Percentiles rank a stretch among this genome's conserved stretches.
Evolutionary conservation across 371 early-diverging fungal genomes (phyloP).

Genomic region (Mortierella sp.): DNA sequence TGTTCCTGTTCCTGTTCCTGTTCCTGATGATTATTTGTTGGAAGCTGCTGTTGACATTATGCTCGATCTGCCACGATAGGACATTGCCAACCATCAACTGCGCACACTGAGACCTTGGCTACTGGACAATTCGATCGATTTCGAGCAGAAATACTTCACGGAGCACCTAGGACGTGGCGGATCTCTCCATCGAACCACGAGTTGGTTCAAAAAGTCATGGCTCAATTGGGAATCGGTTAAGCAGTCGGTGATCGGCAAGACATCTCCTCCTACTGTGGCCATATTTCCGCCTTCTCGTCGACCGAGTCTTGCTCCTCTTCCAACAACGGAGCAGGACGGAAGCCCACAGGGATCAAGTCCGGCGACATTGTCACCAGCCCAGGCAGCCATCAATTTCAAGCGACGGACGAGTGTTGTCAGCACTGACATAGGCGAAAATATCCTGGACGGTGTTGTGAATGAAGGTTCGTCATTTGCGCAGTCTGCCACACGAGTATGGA

Average conservation of each 20-base stretch:
- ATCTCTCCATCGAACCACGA: slow-evolving; percentile 45
- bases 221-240: slow-evolving; percentile 53
- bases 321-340: not conserved
- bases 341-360: slow-evolving; percentile 35
- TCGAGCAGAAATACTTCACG: slow-evolving; percentile 77
- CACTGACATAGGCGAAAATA: slow-evolving; percentile 54
- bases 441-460: slow-evolving; percentile 54
- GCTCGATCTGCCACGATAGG: slow-evolving; percentile 51
- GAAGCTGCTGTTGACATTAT: slow-evolving; percentile 32
- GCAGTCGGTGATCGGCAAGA: slow-evolving; percentile 31
- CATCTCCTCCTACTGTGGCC: not conserved
- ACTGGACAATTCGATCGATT: slow-evolving; percentile 60
- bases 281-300: slow-evolving; percentile 10
- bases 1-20: too few relatives aligned
- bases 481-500: not conserved
- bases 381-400: slow-evolving; percentile 17
- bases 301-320: slow-evolving; percentile 4
- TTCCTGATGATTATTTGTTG: slow-evolving; percentile 6
- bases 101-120: slow-evolving; percentile 71
- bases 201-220: slow-evolving; percentile 61
- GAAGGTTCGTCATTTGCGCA: slow-evolving; percentile 32
- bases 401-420: slow-evolving; percentile 36
- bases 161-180: slow-evolving; percentile 61
- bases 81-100: slow-evolving; percentile 79
- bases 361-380: slow-evolving; percentile 30